These are phyloP conservation scores for Polychytrium aggregatum DNA, from an alignment of 192 early-diverging fungal genomes.

Conservation along the genomic window DNA sequence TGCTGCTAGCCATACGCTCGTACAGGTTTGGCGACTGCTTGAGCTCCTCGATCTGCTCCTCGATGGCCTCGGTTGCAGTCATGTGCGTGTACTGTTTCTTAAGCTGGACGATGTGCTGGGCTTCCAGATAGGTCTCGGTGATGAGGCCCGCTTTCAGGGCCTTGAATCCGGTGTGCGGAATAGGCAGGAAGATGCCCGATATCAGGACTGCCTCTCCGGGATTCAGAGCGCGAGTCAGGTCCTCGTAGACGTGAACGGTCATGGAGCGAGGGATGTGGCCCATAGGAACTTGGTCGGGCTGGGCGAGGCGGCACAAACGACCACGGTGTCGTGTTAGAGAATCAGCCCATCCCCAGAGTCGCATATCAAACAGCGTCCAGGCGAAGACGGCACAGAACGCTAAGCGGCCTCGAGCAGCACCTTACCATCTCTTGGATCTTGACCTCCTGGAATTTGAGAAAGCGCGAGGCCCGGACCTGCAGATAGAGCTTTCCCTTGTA, in stretches of 20 bases:
- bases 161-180: conserved; percentile 85
- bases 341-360: too few species aligned
- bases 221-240: conserved; percentile 62
- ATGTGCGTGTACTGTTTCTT: conserved; percentile 91
- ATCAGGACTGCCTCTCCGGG: conserved; percentile 83
- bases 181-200: conserved; percentile 80
- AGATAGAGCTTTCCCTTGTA: conserved; percentile 72
- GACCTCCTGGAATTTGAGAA: conserved; percentile 92
- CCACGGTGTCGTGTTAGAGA: too few species aligned
- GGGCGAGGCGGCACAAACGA: too few species aligned
- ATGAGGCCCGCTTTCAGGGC: conserved; percentile 82
- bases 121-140: conserved; percentile 91
- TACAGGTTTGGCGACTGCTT: conserved; percentile 61
- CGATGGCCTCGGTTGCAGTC: conserved; percentile 19
- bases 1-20: conserved; percentile 60
- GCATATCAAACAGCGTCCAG: too few species aligned
- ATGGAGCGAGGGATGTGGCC: conserved; percentile 96
- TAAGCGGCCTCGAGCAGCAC: too few species aligned
- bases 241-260: conserved; percentile 80
- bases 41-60: conserved; percentile 32
- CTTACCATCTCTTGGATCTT: conserved; percentile 87
- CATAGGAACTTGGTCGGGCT: conserved; percentile 97
- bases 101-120: conserved; percentile 69
- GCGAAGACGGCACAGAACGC: too few species aligned
- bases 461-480: conserved; percentile 86